phyloP scores from a whole-genome alignment of 768 basidiomycete genomes.

The Ramaria sp. region DNA sequence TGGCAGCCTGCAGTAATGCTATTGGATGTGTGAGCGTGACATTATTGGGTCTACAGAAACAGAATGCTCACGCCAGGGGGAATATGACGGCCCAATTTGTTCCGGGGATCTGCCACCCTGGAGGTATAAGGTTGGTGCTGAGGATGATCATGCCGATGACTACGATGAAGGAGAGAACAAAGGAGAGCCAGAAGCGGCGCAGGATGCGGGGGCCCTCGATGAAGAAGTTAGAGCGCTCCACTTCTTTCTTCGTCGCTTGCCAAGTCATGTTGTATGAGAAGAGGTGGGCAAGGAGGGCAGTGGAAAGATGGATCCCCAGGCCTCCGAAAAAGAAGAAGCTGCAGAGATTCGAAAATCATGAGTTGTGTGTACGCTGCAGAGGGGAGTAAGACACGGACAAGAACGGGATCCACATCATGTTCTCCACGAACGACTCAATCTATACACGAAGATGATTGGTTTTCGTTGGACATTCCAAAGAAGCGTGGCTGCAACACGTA shows the following conservation, averaged over 20 bases:
- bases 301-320: slow-evolving; percentile 40
- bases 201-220: slow-evolving; percentile 79
- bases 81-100: slow-evolving; percentile 65
- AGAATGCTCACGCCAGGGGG: slow-evolving; percentile 51
- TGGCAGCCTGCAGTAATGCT: slow-evolving; percentile 58
- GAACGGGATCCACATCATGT: slow-evolving; percentile 59
- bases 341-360: slow-evolving; percentile 18
- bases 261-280: slow-evolving; percentile 59
- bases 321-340: slow-evolving; percentile 51
- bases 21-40: slow-evolving; percentile 1
- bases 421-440: slow-evolving; percentile 42
- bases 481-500: neutral
- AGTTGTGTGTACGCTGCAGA: neutral
- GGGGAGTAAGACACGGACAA: slow-evolving; percentile 38
- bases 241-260: slow-evolving; percentile 77
- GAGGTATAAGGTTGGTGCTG: slow-evolving; percentile 41
- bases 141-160: slow-evolving; percentile 51
- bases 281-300: slow-evolving; percentile 44
- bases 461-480: neutral
- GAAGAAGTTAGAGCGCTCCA: slow-evolving; percentile 84
- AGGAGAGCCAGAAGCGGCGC: slow-evolving; percentile 63
- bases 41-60: neutral
- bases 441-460: neutral
- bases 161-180: slow-evolving; percentile 41
- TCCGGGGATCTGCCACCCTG: slow-evolving; percentile 52